These are phyloP conservation scores for Butyriboletus regius DNA, from an alignment of 1,284 basidiomycete genomes.

Conservation along the genomic window DNA sequence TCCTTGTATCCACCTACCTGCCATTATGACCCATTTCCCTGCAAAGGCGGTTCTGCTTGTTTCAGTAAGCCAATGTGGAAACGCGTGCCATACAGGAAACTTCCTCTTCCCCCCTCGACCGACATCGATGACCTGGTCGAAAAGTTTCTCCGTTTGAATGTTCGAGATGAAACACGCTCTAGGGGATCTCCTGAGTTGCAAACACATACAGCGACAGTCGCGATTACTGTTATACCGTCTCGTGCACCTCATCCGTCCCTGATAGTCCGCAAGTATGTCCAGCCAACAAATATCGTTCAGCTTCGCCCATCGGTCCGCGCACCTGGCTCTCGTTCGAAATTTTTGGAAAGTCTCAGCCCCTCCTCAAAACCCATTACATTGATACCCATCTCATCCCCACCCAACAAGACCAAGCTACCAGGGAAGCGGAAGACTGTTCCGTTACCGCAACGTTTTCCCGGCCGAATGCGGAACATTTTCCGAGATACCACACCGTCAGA, in stretches of 20 bases:
- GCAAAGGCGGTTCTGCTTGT: constrained; percentile 7
- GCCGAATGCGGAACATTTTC: background rate
- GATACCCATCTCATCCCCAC: no score
- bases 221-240: constrained; percentile 18
- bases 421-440: constrained; percentile 4
- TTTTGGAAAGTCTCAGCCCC: constrained; percentile 4
- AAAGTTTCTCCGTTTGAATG: constrained; percentile 14
- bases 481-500: constrained; percentile 9
- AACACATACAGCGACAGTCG: constrained; percentile 13
- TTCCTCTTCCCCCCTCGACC: accelerated
- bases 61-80: constrained; percentile 9
- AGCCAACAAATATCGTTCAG: no score
- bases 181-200: background rate
- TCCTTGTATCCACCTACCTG: constrained; percentile 16
- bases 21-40: constrained; percentile 18
- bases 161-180: constrained; percentile 4
- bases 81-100: background rate
- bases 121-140: constrained; percentile 12
- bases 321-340: background rate
- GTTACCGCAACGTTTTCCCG: constrained; percentile 6
- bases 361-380: constrained; percentile 11
- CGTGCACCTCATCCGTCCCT: constrained; percentile 19
- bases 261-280: no score
- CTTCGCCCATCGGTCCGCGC: constrained; percentile 1
- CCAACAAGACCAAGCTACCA: no score